Evolutionary conservation across 768 basidiomycete genomes (phyloP), one percentile per base, ranked within the genome.

Genomic region (Astraeus odoratus): DNA sequence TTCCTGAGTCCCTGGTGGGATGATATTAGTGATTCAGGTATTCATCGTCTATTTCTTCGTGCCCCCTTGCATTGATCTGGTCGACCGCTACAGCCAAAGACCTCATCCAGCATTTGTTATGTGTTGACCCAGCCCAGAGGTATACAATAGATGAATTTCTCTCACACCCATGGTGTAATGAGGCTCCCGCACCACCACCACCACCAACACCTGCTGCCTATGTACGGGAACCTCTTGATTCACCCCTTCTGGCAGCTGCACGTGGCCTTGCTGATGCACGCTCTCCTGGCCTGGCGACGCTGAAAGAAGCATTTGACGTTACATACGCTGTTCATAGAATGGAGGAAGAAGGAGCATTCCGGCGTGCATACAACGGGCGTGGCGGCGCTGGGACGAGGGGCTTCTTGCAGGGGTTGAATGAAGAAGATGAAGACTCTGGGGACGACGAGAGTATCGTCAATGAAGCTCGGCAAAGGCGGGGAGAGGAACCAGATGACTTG

Each of bases 1-100:
- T 99, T 99, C 73, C 70, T 99, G 39, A 95, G 90, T 56, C 96
- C 96, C 2, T 99, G 97, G 92, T 99, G 96, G 96, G 95, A 99
- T 57, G 88, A 96, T 53, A 90, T 97, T 51, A 89, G 84, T 49
- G 60, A 70, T 49, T 76, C 81, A 46, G 88, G 92, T 93, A 53
- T 30, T 73, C 26, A 23, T 29, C 16, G 13, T 8, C 39, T 37
- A 30, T n/a, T 8, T 35, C 19, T n/a, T 36, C 23, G 25, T n/a
- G n/a, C n/a, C 30, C 4, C 20, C 29, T n/a, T 4, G 19, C 26
- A 26, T 42, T 53, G 24, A n/a, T 43, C 46, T 56, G 23, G 57
- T 47, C 44, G 42, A 41, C 35, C 13, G 15, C n/a, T 49, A 12
- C 57, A 92, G 93, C 91, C 20, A 98, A 97, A 71, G 94, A 98